Evolutionary conservation across 2,329 filamentous ascomycete genomes (phyloP).

Genomic region (Colletotrichum sp.): DNA sequence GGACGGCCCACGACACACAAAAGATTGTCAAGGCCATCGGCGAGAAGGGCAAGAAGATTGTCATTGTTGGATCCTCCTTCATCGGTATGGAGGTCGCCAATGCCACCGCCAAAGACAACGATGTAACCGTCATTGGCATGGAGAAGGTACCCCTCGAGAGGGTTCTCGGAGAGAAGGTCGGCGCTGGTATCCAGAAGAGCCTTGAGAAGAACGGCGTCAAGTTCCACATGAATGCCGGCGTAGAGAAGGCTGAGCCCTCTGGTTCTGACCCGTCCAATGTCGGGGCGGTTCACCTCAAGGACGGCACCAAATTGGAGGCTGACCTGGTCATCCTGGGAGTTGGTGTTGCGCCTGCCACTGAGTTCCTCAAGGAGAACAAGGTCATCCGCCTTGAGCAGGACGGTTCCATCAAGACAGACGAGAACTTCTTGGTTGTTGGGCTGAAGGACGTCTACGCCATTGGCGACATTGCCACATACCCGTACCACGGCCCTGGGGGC

Average conservation of each 20-base stretch:
- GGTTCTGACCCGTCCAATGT: constrained; percentile 72
- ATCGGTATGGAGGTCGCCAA: constrained; percentile 99
- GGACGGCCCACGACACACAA: constrained; percentile 78
- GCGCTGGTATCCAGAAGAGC: constrained; percentile 77
- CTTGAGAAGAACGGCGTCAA: constrained; percentile 88
- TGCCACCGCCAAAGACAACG: constrained; percentile 78
- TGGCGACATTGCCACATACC: constrained; percentile 94
- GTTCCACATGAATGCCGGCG: constrained; percentile 81
- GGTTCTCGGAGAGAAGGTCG: constrained; percentile 83
- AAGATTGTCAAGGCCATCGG: constrained; percentile 81
- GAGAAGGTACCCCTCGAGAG: constrained; percentile 84
- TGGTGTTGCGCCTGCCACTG: constrained; percentile 85
- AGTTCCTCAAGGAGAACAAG: constrained; percentile 77
- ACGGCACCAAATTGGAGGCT: constrained; percentile 82
- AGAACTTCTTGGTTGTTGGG: constrained; percentile 77
- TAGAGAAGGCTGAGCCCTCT: constrained; percentile 83
- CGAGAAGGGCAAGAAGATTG: constrained; percentile 87
- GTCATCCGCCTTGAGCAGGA: constrained; percentile 77
- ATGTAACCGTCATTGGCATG: constrained; percentile 88
- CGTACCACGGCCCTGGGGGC: constrained; percentile 89
- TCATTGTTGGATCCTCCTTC: constrained; percentile 91
- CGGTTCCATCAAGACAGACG: constrained; percentile 83
- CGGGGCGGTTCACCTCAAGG: constrained; percentile 81
- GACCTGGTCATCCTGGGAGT: constrained; percentile 93
- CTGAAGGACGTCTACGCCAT: constrained; percentile 88